Base-by-base conservation (phyloP, 1,284 basidiomycete genomes). In the Pascua sp. region DNA sequence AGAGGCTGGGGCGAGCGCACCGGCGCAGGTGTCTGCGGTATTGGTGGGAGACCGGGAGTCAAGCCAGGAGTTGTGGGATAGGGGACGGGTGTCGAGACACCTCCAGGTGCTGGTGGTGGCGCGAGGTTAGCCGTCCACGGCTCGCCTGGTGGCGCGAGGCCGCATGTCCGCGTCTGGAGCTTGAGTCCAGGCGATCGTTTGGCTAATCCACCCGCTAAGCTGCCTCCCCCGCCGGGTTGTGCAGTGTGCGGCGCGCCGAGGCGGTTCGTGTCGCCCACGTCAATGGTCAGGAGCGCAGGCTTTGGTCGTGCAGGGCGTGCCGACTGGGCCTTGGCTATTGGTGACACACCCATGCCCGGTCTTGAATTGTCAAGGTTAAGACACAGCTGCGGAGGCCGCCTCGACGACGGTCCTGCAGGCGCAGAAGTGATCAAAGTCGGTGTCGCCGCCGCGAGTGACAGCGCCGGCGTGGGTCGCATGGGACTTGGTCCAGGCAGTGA, bases 1-100 rank as follows among this genome's bases (percentile, higher is more conserved):
- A 95, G 94, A 2, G 71, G 39, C 39, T 46, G 52, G 9, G 47
- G 39, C 13, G 39, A 5, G 79, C 75, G 49, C 18, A 49, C 39
- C 7, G 55, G 53, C 15, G 53, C 24, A 5, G 46, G 49, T 42
- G 40, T 42, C 40, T n/a, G 12, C 11, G 40, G 40, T 42, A 42
- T 42, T 42, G 40, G 40, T n/a, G 40, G 11, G 40, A 42, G 40
- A 32, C 24, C 24, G 7, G 24, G 24, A 32, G 24, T 32, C 24
- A 32, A 32, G 24, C 24, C 24, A 32, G 24, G 24, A 32, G 24
- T 32, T 32, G 24, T 32, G 24, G 24, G 24, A 32, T 32, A 32
- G 3, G 24, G 24, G 24, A 32, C 24, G 24, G 24, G 24, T 32
- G 3, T 3, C 24, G 47, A 15, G 47, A 49, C 15, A 32, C 47